These are phyloP conservation scores for Neurospora sp. DNA, from an alignment of 495 filamentous ascomycete species.

Conservation along the genomic window DNA sequence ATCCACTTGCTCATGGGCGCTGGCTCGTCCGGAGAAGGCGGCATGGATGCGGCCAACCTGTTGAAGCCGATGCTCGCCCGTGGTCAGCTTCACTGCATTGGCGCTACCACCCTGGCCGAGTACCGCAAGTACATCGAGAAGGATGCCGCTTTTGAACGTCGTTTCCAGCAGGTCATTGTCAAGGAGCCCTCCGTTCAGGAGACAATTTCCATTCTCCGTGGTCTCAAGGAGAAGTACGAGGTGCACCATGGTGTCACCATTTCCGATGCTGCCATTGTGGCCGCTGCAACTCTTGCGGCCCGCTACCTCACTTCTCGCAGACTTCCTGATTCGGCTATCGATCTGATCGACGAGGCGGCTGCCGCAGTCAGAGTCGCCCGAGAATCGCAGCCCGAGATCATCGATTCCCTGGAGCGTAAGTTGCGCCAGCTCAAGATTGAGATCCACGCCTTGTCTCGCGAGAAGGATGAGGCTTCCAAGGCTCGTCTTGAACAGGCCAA, in stretches of 20 bases:
- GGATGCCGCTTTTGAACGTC: slow-evolving; percentile 92
- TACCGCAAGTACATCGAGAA: slow-evolving; percentile 99
- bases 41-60: slow-evolving; percentile 97
- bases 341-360: slow-evolving; percentile 91
- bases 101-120: slow-evolving; percentile 87
- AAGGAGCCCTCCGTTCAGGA: slow-evolving; percentile 83
- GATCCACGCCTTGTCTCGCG: slow-evolving; percentile 84
- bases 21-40: slow-evolving; percentile 83
- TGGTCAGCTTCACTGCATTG: slow-evolving; percentile 94
- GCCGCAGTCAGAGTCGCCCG: slow-evolving; percentile 88
- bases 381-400: slow-evolving; percentile 88
- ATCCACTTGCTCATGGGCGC: slow-evolving; percentile 98
- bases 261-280: slow-evolving; percentile 81
- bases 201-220: slow-evolving; percentile 93
- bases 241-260: slow-evolving; percentile 97
- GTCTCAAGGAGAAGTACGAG: slow-evolving; percentile 94
- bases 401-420: slow-evolving; percentile 85
- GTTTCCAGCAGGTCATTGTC: slow-evolving; percentile 95
- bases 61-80: slow-evolving; percentile 95
- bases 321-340: slow-evolving; percentile 91
- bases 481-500: slow-evolving; percentile 70
- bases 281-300: slow-evolving; percentile 78
- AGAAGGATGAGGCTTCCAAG: slow-evolving; percentile 89
- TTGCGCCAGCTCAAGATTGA: slow-evolving; percentile 88
- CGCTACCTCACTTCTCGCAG: slow-evolving; percentile 84